These are phyloP conservation scores for Whalleya microplaca DNA, from an alignment of 2,329 filamentous ascomycete genomes.

Conservation along the genomic window DNA sequence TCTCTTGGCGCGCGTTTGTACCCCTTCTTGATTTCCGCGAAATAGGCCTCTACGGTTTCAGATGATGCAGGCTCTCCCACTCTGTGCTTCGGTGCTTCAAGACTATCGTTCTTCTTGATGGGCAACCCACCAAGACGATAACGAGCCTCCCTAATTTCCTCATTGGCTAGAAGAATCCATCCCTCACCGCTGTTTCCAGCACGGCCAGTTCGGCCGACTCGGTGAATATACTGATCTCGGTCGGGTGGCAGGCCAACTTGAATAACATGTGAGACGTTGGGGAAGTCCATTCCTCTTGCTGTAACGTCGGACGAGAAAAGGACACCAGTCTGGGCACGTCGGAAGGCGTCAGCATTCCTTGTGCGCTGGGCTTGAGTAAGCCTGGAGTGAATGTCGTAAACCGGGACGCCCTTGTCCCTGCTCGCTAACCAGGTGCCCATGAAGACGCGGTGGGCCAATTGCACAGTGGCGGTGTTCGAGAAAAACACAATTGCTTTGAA, in stretches of 20 bases:
- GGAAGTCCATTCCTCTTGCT: slow-evolving; percentile 83
- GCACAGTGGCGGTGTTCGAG: slow-evolving; percentile 75
- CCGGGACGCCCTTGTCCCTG: slow-evolving; percentile 42
- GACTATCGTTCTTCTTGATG: slow-evolving; percentile 56
- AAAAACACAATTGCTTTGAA: slow-evolving; percentile 99
- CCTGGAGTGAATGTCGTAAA: slow-evolving; percentile 75
- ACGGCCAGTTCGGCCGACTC: slow-evolving; percentile 76
- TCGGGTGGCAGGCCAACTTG: slow-evolving; percentile 68
- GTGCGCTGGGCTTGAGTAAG: slow-evolving; percentile 74
- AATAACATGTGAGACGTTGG: slow-evolving; percentile 77
- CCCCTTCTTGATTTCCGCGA: slow-evolving; percentile 48
- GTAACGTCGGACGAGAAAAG: slow-evolving; percentile 81
- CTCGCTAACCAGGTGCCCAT: slow-evolving; percentile 44
- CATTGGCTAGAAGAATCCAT: slow-evolving; percentile 65
- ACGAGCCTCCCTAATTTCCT: slow-evolving; percentile 55
- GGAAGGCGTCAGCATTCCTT: slow-evolving; percentile 72
- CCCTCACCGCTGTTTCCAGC: slow-evolving; percentile 74
- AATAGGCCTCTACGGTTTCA: slow-evolving; percentile 40
- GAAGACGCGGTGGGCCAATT: slow-evolving; percentile 65
- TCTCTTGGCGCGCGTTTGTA: slow-evolving; percentile 46
- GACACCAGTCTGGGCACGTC: slow-evolving; percentile 62
- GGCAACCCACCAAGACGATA: slow-evolving; percentile 61
- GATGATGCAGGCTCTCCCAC: slow-evolving; percentile 49
- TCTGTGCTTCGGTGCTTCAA: slow-evolving; percentile 58
- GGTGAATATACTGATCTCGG: slow-evolving; percentile 76